Base-by-base conservation (phyloP, 2,329 filamentous ascomycete genomes). In the Pyrenochaeta sp. region DNA sequence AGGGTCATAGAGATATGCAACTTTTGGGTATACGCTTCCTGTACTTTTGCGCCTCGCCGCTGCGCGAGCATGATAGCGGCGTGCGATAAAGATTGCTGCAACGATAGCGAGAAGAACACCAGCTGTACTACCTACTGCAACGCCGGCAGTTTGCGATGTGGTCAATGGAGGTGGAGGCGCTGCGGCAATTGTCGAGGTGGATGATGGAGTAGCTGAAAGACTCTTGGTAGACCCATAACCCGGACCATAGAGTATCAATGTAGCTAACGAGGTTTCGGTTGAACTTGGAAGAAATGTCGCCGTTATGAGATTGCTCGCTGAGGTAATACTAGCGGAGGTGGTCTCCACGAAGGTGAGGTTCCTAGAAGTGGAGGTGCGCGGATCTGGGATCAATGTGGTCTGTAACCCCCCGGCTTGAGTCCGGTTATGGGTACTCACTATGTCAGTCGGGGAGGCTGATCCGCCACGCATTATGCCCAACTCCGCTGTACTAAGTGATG, bases 1-100 rank as follows among this genome's bases (percentile, higher is more conserved):
- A 44, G 74, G 68, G 46, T 75, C 72, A 46, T 76, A 75, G 3
- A 75, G 50, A 33, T 72, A 74, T 7, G 69, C 71, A 7, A 66
- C 46, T 45, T 73, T 64, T 0, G 72, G 73, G 43, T 75, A 76
- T 2, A 68, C 56, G 15, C 63, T 65, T 9, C 52, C 63, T 3
- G 55, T 59, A 46, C 66, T 68, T 20, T 54, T 49, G 12, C 64
- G 65, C 32, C 66, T 71, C 1, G 55, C 51, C 1, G 55, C 51
- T 32, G 62, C 65, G 2, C 56, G 56, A 15, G 60, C 48, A 9
- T 60, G 67, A 18, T 69, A 67, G 42, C 74, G 72, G 15, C 72
- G 72, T 45, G 63, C 65, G 23, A 77, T 43, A 51, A 73, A 72
- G 20, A 73, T 20, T 2, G 64, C 68, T 27, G 70, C 72, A 23